Evolutionary conservation across 306 rosid species (phyloP), one percentile per base, ranked within the genome.

Genomic region (Sicyos baderoa): DNA sequence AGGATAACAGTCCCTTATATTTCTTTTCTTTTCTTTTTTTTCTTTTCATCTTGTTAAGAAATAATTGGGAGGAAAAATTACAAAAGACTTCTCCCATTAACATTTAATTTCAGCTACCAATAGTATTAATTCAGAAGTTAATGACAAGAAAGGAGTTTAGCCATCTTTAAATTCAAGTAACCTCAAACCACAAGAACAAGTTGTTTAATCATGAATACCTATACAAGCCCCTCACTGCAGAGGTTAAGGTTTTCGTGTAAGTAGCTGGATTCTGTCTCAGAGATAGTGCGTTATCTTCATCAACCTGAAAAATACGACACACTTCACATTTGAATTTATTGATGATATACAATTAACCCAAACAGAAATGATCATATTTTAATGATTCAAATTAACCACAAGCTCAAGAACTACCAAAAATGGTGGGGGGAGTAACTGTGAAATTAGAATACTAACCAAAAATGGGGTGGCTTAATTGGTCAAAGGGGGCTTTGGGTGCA

Each of bases 221-320:
- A 84, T 92, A 86, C 80, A 92, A 76, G 63, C 97, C 92, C 77
- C 97, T 82, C 37, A 96, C 86, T 14, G 96, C 83, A 71, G 87
- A 87, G 79, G 75, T 83, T 72, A 89, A 75, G 80, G 75, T 80
- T 66, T 83, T 91, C 1, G 87, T 80, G 70, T 92, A 92, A 47
- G 83, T 74, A 77, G 95, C 95, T 10, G 97, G 96, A 74, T 77
- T 83, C 74, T 84, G 92, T 75, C 89, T 86, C 70, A 86, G 81
- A 66, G 84, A 75, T 48, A 56, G 86, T 75, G 75, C 82, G 51
- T 72, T 87, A 52, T 87, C 89, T 27, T 84, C 89, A 83, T 86
- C 90, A 80, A 87, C 95, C 97, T 92, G 84, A 79, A 79, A 56
- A 81, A 63, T 76, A 15, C 50, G 77, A 67, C 25, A 61, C 18